phyloP scores from a whole-genome alignment of 139 green algal genomes.

The Pedinophyceae sp. region DNA sequence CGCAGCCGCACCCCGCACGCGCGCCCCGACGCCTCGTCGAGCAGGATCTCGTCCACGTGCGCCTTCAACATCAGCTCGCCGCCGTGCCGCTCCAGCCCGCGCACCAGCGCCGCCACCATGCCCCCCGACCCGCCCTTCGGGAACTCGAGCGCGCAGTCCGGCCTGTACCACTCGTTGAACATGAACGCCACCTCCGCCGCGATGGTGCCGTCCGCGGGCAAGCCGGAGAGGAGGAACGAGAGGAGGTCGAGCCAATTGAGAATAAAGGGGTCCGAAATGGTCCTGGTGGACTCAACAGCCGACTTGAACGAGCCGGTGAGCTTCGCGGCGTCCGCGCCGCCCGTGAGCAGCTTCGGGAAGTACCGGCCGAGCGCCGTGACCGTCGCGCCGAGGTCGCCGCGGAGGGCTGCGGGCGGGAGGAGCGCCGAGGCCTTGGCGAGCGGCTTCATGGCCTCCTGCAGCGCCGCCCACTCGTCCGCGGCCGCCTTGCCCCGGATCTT shows the following conservation, averaged over 20 bases:
- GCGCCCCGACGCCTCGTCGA: slow-evolving; percentile 27
- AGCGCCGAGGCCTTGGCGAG: slow-evolving; percentile 51
- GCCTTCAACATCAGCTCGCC: slow-evolving; percentile 50
- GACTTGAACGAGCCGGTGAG: slow-evolving; percentile 60
- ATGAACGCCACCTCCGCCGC: slow-evolving; percentile 87
- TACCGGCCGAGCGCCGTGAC: slow-evolving; percentile 56
- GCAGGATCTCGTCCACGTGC: slow-evolving; percentile 68
- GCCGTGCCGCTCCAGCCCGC: slow-evolving; percentile 72
- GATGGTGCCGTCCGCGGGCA: slow-evolving; percentile 80
- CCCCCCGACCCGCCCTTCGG: slow-evolving; percentile 70
- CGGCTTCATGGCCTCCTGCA: slow-evolving; percentile 69
- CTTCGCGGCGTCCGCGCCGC: slow-evolving; percentile 22
- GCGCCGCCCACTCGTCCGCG: slow-evolving; percentile 27
- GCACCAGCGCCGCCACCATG: slow-evolving; percentile 73
- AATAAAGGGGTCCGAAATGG: slow-evolving; percentile 76
- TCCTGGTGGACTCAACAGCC: neutral
- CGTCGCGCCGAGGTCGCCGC: slow-evolving; percentile 35
- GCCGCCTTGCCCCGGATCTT: slow-evolving; percentile 22
- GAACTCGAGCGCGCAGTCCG: slow-evolving; percentile 69
- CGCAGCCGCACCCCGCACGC: slow-evolving; percentile 37
- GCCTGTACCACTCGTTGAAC: slow-evolving; percentile 73
- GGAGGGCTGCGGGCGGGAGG: slow-evolving; percentile 70
- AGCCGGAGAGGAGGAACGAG: slow-evolving; percentile 83
- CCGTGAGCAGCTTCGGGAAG: slow-evolving; percentile 36
- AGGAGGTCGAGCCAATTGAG: slow-evolving; percentile 88